phyloP scores from a whole-genome alignment of 768 basidiomycete species.

The Tricholoma sp. region DNA sequence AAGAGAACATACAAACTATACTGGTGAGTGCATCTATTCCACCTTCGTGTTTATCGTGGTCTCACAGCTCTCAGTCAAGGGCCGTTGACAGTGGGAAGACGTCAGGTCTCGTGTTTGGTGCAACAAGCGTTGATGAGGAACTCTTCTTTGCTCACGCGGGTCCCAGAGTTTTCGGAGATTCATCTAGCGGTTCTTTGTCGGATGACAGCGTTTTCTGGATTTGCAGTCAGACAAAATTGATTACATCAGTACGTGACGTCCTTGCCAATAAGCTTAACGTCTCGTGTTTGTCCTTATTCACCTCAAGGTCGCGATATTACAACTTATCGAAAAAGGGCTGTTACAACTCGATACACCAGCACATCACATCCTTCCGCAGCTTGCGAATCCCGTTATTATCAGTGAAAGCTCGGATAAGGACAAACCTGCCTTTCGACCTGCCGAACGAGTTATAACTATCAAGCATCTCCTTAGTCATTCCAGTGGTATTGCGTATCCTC shows the following conservation, averaged over 20 bases:
- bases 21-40: neutral
- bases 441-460: slow-evolving; percentile 14
- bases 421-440: slow-evolving; percentile 3
- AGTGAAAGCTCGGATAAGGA: neutral
- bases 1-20: slow-evolving; percentile 4
- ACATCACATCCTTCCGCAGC: slow-evolving; percentile 22
- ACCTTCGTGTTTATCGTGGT: neutral
- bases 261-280: neutral
- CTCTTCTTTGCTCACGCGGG: slow-evolving; percentile 22
- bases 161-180: slow-evolving; percentile 17
- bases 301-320: slow-evolving; percentile 24
- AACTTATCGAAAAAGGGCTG: slow-evolving; percentile 25
- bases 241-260: slow-evolving; percentile 26
- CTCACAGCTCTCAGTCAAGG: slow-evolving; percentile 3
- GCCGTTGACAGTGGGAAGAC: slow-evolving; percentile 13
- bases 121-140: slow-evolving; percentile 21
- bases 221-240: slow-evolving; percentile 33
- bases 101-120: slow-evolving; percentile 24
- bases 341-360: slow-evolving; percentile 26
- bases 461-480: slow-evolving; percentile 20
- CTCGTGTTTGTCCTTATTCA: neutral
- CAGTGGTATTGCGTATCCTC: slow-evolving; percentile 18
- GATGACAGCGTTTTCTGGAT: slow-evolving; percentile 29
- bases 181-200: slow-evolving; percentile 17
- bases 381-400: slow-evolving; percentile 20